Conservation (phyloP, 2,329 filamentous ascomycete species). For the Esteya vermicola region DNA sequence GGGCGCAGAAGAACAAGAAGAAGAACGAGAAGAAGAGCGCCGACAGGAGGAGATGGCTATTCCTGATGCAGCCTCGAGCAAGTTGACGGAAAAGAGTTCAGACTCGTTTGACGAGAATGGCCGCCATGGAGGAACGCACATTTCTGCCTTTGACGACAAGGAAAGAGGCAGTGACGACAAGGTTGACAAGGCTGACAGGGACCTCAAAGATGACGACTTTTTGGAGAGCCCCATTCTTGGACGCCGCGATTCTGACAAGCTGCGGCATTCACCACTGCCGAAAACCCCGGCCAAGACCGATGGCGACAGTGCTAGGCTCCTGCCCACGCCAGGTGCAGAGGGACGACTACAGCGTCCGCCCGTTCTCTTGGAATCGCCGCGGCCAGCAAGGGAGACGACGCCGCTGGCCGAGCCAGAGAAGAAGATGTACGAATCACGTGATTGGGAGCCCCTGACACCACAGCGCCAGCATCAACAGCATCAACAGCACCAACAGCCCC, state of each 20-base stretch:
- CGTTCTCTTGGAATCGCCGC: conserved; percentile 9
- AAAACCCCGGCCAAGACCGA: conserved; percentile 6
- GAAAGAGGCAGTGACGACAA: background rate
- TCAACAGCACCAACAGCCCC: no score
- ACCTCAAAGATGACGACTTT: conserved; percentile 6
- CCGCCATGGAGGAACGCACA: conserved; percentile 7
- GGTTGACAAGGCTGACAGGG: background rate
- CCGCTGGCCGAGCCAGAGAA: background rate
- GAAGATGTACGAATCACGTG: background rate
- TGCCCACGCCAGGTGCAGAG: conserved; percentile 5
- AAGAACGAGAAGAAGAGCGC: background rate
- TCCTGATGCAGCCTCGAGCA: conserved; percentile 9
- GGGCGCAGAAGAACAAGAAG: background rate
- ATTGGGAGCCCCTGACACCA: no score
- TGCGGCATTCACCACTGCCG: conserved; percentile 5
- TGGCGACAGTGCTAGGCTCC: background rate
- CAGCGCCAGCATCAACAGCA: no score
- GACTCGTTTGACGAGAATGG: conserved; percentile 11
- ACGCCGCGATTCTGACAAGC: conserved; percentile 17
- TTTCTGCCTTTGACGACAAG: background rate
- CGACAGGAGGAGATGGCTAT: background rate
- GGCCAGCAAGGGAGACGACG: conserved; percentile 6
- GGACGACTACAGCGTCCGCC: conserved; percentile 3
- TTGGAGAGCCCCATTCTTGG: conserved; percentile 16
- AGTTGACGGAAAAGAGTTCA: conserved; percentile 5